Percentiles rank a stretch among this genome's conserved stretches.
These are phyloP conservation scores for Neolentinus lepideus DNA, from an alignment of 1,284 basidiomycete species.

Conservation along the genomic window DNA sequence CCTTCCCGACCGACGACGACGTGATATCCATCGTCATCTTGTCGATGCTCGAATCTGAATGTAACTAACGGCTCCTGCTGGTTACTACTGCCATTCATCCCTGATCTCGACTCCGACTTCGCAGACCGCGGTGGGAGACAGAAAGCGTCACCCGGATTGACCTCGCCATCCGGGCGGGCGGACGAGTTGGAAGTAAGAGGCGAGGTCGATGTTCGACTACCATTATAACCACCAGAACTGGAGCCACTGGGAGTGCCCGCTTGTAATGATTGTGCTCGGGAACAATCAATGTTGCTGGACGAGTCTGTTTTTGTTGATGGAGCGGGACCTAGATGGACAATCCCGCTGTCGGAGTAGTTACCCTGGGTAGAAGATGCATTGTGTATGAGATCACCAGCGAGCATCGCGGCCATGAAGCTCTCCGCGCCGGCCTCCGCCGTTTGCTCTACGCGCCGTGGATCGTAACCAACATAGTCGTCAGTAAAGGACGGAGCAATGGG, in stretches of 20 bases:
- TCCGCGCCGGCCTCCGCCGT: slow-evolving; percentile 22
- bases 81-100: background rate
- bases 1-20: slow-evolving; percentile 73
- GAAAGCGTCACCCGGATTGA: background rate
- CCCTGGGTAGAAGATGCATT: background rate
- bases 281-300: background rate
- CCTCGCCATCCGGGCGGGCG: background rate
- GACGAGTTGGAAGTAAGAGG: background rate
- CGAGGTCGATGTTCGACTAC: background rate
- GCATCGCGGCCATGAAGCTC: slow-evolving; percentile 16
- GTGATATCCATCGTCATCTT: slow-evolving; percentile 69
- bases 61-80: slow-evolving; percentile 36
- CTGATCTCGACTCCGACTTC: background rate
- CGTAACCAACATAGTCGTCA: slow-evolving; percentile 10
- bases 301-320: background rate
- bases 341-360: slow-evolving; percentile 2
- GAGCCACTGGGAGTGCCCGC: background rate
- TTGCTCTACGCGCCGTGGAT: slow-evolving; percentile 20
- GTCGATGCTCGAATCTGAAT: slow-evolving; percentile 60
- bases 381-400: slow-evolving; percentile 7
- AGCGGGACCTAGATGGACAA: slow-evolving; percentile 1
- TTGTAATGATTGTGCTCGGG: background rate
- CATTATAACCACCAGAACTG: background rate
- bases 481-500: background rate
- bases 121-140: background rate